Evolutionary conservation across 305 asterid genomes (phyloP), one percentile per base, ranked within the genome.

Genomic region (Rubia tinctorum): DNA sequence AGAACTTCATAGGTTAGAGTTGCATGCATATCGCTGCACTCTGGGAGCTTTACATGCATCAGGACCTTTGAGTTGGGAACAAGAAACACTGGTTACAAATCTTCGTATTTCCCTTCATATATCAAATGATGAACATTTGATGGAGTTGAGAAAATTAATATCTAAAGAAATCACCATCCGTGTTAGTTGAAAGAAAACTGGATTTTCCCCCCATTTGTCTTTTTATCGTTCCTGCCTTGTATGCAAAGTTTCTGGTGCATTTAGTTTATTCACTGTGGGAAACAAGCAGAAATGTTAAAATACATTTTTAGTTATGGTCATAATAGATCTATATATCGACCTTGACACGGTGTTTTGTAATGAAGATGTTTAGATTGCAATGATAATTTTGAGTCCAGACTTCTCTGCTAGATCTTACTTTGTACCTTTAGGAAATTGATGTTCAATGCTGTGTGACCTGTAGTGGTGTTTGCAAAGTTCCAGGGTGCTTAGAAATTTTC

Each of bases 51-150:
- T 84, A 76, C 79, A 80, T 78, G 88, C 88, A 56, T 82, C 79
- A 11, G 88, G 88, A 66, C 86, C 84, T 37, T 77, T 84, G 75
- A 84, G 86, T 76, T 84, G 88, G 88, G 88, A 82, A 74, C 78
- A 80, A 60, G 88, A 84, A 82, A 67, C 80, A 27, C 73, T 84
- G 78, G 66, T 84, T 55, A 82, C 88, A 72, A 82, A 84, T 71
- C 86, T 84, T 49, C 88, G 88, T 61, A 82, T 82, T n/a, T 74
- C 78, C 23, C 88, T 84, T 70, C 81, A 84, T 80, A 84, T 84
- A 61, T 80, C 88, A 66, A 82, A 82, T 37, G 88, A 84, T 59
- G 88, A 84, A 77, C 88, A 84, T 76, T 82, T 82, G 78, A 76
- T 39, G 73, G 84, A 84, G 80, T 76, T 84, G 71, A 80, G 82